Base-by-base conservation (phyloP, 2,329 filamentous ascomycete species). In the Beauveria sp. region DNA sequence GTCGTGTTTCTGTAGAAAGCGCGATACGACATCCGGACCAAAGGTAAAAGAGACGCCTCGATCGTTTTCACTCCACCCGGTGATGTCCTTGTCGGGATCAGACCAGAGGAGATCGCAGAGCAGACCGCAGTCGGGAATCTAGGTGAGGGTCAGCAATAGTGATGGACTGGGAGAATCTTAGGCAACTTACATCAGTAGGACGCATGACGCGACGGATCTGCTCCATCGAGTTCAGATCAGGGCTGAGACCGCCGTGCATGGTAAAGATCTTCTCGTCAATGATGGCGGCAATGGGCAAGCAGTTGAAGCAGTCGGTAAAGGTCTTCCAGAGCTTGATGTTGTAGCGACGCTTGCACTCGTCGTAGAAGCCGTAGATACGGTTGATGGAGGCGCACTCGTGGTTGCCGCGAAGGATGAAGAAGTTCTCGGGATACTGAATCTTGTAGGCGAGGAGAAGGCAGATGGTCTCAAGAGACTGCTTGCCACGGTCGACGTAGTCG, bases 251-350 rank as follows among this genome's bases (percentile, higher is more conserved):
- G 73, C 95, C 95, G 79, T 99, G 95, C 93, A 99, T 97, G 73
- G 93, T 97, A 82, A 99, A 98, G 74, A 99, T 99, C 88, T 98
- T 99, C 83, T 97, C 95, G 73, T 96, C 93, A 70, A 99, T 97
- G 78, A 99, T 99, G 68, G 95, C 93, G 62, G 93, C 95, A 75
- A 99, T 98, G 53, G 93, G 93, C 72, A 98, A 79, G 79, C 92
- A 97, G 83, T 99, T 99, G 86, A 99, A 99, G 84, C 93, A 97
- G 76, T 99, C 93, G 66, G 93, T 97, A 75, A 99, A 98, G 1
- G 93, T 98, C 85, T 99, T 99, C 93, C 93, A 98, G 64, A 98
- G 84, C 85, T 98, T 98, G 82, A 98, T 96, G 79, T 98, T 99
- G 81, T 96, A 98, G 69, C 93, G 86, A 73, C 95, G 89, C 83